Base-by-base conservation (phyloP, 345 rosid genomes). In the Syzygium aqueum region DNA sequence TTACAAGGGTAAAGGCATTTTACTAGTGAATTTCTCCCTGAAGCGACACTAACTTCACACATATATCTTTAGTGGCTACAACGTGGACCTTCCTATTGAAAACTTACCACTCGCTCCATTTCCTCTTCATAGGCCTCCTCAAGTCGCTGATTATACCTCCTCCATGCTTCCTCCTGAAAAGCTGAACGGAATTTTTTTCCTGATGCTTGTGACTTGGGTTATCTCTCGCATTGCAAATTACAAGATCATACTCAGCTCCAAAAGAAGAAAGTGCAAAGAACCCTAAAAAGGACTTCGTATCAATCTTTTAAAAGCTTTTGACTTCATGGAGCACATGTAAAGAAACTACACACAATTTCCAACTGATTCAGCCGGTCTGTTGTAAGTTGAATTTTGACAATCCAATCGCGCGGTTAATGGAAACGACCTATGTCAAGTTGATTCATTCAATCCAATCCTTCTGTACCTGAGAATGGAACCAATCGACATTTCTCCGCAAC, bases 81-180 rank as follows among this genome's bases (percentile, higher is more conserved):
- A 84, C 11, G 8, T 17, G 43, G 23, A 33, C 43, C 78, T 17
- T 67, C 78, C 78, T 8, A 12, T 49, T 40, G 56, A 87, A 83
- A 86, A 90, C 97, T 94, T 87, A 97, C 99, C 89, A 96, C 97
- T 94, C 99, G 92, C 92, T 96, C 98, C 93, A 95, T 89, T 91
- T 97, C 97, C 90, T 97, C 98, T 90, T 96, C 98, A 49, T 94
- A 96, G 90, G 95, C 99, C 91, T 97, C 99, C 87, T 93, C 95
- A 95, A 96, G 91, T 85, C 96, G 92, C 84, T 94, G 94, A 87
- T 95, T 93, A 86, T 97, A 93, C 91, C 94, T 96, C 92, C 90
- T 95, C 96, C 97, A 93, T 25, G 98, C 94, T 90, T 97, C 99
- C 92, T 96, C 99, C 86, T 93, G 98, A 89, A 91, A 95, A 86